A percentile compares a stretch with the other conserved stretches of the same genome.
Conservation (phyloP, 1,284 basidiomycete species). For the Malassezia caprae region DNA sequence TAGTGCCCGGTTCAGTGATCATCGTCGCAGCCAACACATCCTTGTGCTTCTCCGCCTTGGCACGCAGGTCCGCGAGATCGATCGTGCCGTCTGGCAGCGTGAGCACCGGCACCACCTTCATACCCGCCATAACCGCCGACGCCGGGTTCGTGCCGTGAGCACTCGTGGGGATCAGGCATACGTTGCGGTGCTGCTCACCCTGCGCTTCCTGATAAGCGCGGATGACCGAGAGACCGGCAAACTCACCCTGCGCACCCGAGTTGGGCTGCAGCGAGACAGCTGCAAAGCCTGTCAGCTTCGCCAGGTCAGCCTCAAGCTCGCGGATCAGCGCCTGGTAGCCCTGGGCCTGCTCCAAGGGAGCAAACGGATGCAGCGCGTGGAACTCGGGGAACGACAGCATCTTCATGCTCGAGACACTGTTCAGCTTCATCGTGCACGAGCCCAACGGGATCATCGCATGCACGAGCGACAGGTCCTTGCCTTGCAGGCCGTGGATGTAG, state of each 20-base stretch:
- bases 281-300: conserved; percentile 87
- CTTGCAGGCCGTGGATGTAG: conserved; percentile 79
- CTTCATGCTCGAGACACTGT: conserved; percentile 69
- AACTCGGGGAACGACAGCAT: conserved; percentile 91
- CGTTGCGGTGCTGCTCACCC: conserved; percentile 72
- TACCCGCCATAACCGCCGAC: conserved; percentile 89
- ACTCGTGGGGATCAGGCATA: conserved; percentile 87
- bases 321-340: conserved; percentile 76
- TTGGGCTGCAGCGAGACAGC: conserved; percentile 93
- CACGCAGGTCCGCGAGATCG: conserved; percentile 71
- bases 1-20: conserved; percentile 71
- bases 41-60: conserved; percentile 82
- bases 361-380: conserved; percentile 80
- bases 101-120: conserved; percentile 91
- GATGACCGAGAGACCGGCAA: conserved; percentile 84
- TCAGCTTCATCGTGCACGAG: conserved; percentile 54
- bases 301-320: conserved; percentile 83
- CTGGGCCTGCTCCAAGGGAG: conserved; percentile 74
- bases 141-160: conserved; percentile 71
- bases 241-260: conserved; percentile 92
- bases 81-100: conserved; percentile 75
- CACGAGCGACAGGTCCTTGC: conserved; percentile 85
- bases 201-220: conserved; percentile 83
- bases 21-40: conserved; percentile 89
- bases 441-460: conserved; percentile 97